Base-by-base conservation (phyloP, 257 asterid genomes). In the Osmanthus fragrans region DNA sequence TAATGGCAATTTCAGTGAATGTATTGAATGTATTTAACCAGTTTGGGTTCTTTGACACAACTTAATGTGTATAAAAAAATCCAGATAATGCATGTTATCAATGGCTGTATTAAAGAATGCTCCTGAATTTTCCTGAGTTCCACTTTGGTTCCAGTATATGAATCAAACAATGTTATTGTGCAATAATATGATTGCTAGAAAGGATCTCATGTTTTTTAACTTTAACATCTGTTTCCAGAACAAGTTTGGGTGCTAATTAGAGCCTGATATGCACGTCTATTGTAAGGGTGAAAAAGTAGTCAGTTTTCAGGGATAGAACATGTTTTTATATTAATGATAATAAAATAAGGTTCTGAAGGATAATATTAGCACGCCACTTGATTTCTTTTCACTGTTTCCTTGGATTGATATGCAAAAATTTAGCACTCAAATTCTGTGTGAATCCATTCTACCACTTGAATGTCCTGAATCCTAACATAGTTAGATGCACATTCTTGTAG, bases 351-450 rank as follows among this genome's bases (percentile, higher is more conserved):
- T 36, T 45, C 23, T 45, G 65, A 30, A 73, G 40, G 68, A n/a
- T 63, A 77, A 77, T 79, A 51, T 70, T 3, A 33, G 45, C 66
- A 51, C 74, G 82, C 33, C 2, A 39, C 68, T 67, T 18, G 76
- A 68, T 42, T 77, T 75, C 33, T 21, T 9, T 11, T 58, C 18
- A 54, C 60, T 65, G 10, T 8, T 3, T 78, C 25, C 56, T 73
- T 63, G 77, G 66, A 66, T 72, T 81, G 74, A 67, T 83, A 73
- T n/a, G n/a, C n/a, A n/a, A n/a, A 70, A 49, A 23, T 67, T 10
- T 76, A 63, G 73, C 47, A 79, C 63, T 63, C 37, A 3, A 23
- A 18, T 25, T 71, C 33, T 9, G 8, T 39, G 33, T 70, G n/a
- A 18, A 63, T 68, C 76, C 80, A 45, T 72, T 37, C 18, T 21